Base-by-base conservation (phyloP, 257 asterid genomes). In the Capsicum chinense region DNA sequence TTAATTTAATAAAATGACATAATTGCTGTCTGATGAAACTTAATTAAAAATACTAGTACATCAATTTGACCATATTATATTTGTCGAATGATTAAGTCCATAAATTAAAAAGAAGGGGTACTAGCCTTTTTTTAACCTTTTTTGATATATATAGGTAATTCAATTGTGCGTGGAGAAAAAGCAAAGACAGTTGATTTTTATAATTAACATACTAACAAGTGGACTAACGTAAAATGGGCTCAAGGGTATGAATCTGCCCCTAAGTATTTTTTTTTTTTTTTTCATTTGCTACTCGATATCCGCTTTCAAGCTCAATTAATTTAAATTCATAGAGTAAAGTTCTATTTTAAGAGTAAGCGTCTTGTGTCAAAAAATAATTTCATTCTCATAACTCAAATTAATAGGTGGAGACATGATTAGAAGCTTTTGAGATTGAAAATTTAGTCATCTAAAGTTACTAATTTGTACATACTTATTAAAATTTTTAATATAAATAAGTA, bases 191-290 rank as follows among this genome's bases (percentile, higher is more conserved):
- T 74, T 74, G 44, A 21, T 50, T 12, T 0, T 3, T 4, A 19
- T 50, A 21, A 74, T 15, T 50, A 50, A 74, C 7, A 33, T 74
- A 50, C 8, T 21, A 67, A 69, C 81, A 74, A 74, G 81, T 74
- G 47, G 47, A 33, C 7, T 26, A 19, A 44, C 62, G 56, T n/a
- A 84, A 83, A 79, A 42, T 63, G 60, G 81, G 83, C 79, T 86
- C 73, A 84, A 86, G 79, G 57, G 85, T 58, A 88, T 64, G 85
- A 12, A 70, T 82, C 44, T 26, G 33, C 33, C 33, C 33, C 33
- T 26, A 26, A 26, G 33, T 1, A 26, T 26, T 1, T 26, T 26
- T 26, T 26, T 26, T 26, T 26, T 26, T 26, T 26, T 26, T 26
- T 26, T 26, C 1, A 26, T 26, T 26, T 26, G 10, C 0, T 13